Evolutionary conservation across 2,329 filamentous ascomycete species (phyloP), one percentile per base, ranked within the genome.

Genomic region (Paecilomyces variotii): DNA sequence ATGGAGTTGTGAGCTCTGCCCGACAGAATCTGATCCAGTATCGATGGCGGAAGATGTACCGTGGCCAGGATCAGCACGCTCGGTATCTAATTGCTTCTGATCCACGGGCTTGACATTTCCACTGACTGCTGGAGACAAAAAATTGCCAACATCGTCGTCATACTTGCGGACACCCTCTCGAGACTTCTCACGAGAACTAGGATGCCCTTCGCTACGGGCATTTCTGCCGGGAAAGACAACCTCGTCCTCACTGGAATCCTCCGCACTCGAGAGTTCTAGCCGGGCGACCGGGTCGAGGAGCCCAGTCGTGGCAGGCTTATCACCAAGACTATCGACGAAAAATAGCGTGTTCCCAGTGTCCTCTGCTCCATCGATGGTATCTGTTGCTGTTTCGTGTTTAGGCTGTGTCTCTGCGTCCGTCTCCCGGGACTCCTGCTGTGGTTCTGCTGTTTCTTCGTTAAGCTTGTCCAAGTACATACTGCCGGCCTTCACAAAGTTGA

Each of bases 191-290:
- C 54, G 56, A 12, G 55, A 26, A 12, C 30, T 32, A 32, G 32
- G 26, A 24, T 32, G 26, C 70, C 66, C 63, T 58, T 66, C 69
- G 68, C 59, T 54, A 65, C 3, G 68, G n/a, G 59, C 67, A 19
- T 61, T 67, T 57, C 74, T 68, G 24, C 74, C 74, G 24, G 60
- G 65, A 53, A 76, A 77, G 5, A 77, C 69, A 34, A 77, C 67
- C 58, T 76, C 74, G 53, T 96, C 90, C 54, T 89, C 88, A 66
- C 87, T 88, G 0, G 87, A 89, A 62, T 84, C 80, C 0, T 80
- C 81, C 5, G 68, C 67, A 1, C 74, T 74, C 14, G 75, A 75
- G 24, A 72, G 73, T 9, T 59, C 53, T 14, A 68, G 63, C 12
- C 67, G 67, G 35, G 70, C 57, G 27, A 59, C 58, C 4, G 71